Evolutionary conservation across 2,329 filamentous ascomycete species (phyloP).

Genomic region (Scedosporium dehoogii): DNA sequence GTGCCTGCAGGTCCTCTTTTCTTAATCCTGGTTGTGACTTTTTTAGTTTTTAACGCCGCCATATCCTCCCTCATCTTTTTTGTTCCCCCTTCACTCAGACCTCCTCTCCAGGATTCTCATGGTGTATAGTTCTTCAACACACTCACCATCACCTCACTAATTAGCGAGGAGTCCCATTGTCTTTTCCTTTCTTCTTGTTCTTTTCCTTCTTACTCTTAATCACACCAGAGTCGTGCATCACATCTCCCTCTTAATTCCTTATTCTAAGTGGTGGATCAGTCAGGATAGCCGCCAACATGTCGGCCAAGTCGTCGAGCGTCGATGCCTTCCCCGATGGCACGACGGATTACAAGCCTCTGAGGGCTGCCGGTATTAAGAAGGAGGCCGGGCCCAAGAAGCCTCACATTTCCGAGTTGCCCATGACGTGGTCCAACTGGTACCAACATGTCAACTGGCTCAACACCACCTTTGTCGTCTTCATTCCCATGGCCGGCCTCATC

Average conservation of each 20-base stretch:
- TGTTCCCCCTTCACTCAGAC: neutral
- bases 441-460: conserved; percentile 95
- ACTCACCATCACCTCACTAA: neutral
- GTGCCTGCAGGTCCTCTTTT: neutral
- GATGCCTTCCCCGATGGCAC: conserved; percentile 41
- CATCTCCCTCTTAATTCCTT: neutral
- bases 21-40: neutral
- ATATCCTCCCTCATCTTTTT: neutral
- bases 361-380: conserved; percentile 10
- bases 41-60: neutral
- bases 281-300: neutral
- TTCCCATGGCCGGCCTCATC: conserved; percentile 65
- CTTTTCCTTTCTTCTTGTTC: neutral
- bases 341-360: conserved; percentile 41
- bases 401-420: conserved; percentile 75
- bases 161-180: neutral
- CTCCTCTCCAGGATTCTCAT: neutral
- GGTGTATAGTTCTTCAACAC: neutral
- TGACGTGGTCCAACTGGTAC: conserved; percentile 78
- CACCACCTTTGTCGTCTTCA: conserved; percentile 65
- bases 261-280: neutral
- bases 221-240: neutral
- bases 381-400: conserved; percentile 56
- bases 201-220: neutral
- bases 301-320: conserved; percentile 1